Evolutionary conservation across 257 asterid species (phyloP).

Genomic region (Asclepias syriaca): DNA sequence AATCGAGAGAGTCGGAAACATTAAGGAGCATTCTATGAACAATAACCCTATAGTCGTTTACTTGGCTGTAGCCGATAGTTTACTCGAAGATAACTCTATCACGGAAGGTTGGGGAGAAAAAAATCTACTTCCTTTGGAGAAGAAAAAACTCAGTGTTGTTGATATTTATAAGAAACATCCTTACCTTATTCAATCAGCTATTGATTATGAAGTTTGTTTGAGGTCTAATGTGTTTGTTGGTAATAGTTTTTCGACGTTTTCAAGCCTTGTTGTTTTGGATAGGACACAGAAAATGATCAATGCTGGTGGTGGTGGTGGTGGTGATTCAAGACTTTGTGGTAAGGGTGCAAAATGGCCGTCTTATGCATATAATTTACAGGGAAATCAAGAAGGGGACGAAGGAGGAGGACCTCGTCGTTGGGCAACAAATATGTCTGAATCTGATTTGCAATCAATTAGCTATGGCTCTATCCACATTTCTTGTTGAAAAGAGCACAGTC

Average conservation of each 20-base stretch:
- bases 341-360: constrained; percentile 54
- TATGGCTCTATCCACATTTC: constrained; percentile 70
- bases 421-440: constrained; percentile 79
- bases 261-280: constrained; percentile 88
- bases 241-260: constrained; percentile 88
- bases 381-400: constrained; percentile 18
- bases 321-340: constrained; percentile 38
- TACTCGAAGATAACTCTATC: constrained; percentile 67
- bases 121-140: constrained; percentile 63
- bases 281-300: constrained; percentile 66
- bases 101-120: constrained; percentile 72
- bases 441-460: constrained; percentile 71
- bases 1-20: constrained; percentile 57
- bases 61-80: constrained; percentile 86
- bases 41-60: constrained; percentile 46
- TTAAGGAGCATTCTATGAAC: constrained; percentile 31
- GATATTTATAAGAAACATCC: constrained; percentile 60
- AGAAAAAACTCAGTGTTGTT: constrained; percentile 66
- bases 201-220: constrained; percentile 89
- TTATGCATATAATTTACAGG: constrained; percentile 62
- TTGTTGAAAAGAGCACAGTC: constrained; percentile 27
- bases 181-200: constrained; percentile 76
- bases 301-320: constrained; percentile 28
- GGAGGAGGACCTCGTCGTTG: constrained; percentile 55
- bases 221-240: constrained; percentile 81